Conservation (phyloP, 1,284 basidiomycete genomes). For the Fomitopsis palustris region DNA sequence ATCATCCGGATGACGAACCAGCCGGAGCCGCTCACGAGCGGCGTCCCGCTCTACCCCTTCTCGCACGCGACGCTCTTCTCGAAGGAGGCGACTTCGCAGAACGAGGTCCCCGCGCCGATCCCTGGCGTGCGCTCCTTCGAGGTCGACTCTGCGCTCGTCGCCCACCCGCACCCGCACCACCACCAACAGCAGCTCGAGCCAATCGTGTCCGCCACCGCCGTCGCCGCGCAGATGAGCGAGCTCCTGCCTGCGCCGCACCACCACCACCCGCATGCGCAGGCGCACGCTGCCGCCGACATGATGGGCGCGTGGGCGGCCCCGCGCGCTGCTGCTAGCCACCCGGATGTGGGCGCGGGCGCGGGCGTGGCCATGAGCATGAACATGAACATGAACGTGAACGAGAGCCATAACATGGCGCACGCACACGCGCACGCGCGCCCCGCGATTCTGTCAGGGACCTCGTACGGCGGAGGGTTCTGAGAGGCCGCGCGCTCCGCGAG, state of each 20-base stretch:
- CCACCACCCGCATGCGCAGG: background rate
- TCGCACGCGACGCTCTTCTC: constrained; percentile 64
- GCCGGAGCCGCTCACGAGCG: constrained; percentile 71
- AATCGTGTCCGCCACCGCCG: background rate
- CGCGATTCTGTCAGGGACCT: constrained; percentile 1
- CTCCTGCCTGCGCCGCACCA: background rate
- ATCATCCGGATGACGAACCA: constrained; percentile 79
- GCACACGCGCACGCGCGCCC: background rate
- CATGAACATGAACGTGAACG: background rate
- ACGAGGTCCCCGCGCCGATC: constrained; percentile 27
- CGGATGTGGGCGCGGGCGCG: background rate
- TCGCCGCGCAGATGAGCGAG: background rate
- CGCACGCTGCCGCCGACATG: background rate
- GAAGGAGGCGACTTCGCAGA: constrained; percentile 24
- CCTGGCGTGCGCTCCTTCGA: constrained; percentile 29
- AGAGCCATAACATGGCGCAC: background rate
- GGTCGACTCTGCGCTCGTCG: constrained; percentile 10
- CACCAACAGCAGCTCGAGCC: background rate
- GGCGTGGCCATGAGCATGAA: background rate
- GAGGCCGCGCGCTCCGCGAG: background rate
- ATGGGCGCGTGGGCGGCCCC: background rate
- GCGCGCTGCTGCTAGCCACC: background rate
- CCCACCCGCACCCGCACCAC: background rate
- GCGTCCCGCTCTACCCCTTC: constrained; percentile 75
- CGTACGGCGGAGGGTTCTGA: constrained; percentile 8